Evolutionary conservation across 257 asterid genomes (phyloP).

Genomic region (Solanum pennellii): DNA sequence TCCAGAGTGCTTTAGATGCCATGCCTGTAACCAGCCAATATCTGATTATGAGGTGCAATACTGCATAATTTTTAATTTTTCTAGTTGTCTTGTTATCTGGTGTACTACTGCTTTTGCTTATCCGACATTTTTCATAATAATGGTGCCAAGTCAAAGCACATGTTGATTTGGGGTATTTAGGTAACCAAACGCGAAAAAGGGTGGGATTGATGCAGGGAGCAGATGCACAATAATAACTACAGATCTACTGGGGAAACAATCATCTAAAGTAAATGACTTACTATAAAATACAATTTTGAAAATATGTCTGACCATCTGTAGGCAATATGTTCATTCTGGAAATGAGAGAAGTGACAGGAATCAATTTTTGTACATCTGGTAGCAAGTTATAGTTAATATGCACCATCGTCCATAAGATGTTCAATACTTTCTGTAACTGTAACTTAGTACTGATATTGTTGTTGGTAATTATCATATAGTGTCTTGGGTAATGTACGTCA

Average conservation of each 20-base stretch:
- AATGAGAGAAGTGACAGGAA: neutral
- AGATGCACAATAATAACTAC: neutral
- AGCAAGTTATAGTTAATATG: neutral
- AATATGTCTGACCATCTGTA: neutral
- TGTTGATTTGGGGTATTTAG: neutral
- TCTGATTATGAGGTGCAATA: slow-evolving; percentile 73
- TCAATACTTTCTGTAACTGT: neutral
- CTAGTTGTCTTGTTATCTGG: neutral
- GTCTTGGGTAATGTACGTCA: neutral
- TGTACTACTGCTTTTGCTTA: neutral
- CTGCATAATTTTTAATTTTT: neutral
- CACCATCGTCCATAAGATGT: neutral
- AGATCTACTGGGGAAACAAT: neutral
- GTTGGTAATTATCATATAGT: neutral
- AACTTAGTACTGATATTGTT: neutral
- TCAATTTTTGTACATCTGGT: neutral
- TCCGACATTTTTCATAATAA: neutral
- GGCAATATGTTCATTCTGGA: neutral
- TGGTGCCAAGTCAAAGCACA: neutral
- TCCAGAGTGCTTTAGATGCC: slow-evolving; percentile 94
- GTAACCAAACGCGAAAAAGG: neutral
- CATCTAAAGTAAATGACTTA: neutral
- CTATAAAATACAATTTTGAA: neutral
- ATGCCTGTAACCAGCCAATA: slow-evolving; percentile 79
- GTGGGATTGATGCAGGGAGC: neutral